Evolutionary conservation across 2,329 filamentous ascomycete species (phyloP).

Genomic region (Ophiocordyceps polyrhachis-furcata): DNA sequence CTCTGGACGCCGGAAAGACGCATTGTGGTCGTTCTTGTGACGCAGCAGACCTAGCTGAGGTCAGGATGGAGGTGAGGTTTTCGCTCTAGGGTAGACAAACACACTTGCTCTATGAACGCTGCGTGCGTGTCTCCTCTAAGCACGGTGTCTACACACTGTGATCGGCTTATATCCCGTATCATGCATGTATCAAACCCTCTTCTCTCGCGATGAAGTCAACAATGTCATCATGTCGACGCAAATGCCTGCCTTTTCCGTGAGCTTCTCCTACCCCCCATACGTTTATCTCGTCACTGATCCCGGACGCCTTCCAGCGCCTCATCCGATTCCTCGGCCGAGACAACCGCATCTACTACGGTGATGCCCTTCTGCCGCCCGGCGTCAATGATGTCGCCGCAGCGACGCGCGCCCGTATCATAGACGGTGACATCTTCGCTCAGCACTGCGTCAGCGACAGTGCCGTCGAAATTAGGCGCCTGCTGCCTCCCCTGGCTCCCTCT

Average conservation of each 20-base stretch:
- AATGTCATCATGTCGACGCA: too few relatives aligned
- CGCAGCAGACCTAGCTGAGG: too few relatives aligned
- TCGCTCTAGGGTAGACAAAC: background rate
- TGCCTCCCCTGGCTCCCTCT: constrained; percentile 42
- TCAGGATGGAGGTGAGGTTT: background rate
- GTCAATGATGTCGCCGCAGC: constrained; percentile 41
- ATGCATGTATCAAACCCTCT: too few relatives aligned
- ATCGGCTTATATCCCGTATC: too few relatives aligned
- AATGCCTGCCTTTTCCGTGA: constrained; percentile 28
- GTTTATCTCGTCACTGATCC: background rate
- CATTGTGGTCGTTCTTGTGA: background rate
- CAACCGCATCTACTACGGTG: constrained; percentile 52
- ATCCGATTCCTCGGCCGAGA: constrained; percentile 57
- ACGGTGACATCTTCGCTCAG: constrained; percentile 46
- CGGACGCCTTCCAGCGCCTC: constrained; percentile 33
- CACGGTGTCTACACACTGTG: background rate
- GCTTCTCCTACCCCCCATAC: constrained; percentile 4
- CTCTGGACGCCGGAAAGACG: constrained; percentile 72
- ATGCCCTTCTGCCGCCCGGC: constrained; percentile 48
- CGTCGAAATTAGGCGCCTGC: constrained; percentile 34
- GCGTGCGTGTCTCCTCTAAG: background rate
- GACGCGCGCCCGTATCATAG: constrained; percentile 41
- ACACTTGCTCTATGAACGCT: background rate
- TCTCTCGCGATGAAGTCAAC: too few relatives aligned
- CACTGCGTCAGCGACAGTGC: constrained; percentile 45